phyloP scores from a whole-genome alignment of 257 asterid species.

The Solanum lycopersicoides region DNA sequence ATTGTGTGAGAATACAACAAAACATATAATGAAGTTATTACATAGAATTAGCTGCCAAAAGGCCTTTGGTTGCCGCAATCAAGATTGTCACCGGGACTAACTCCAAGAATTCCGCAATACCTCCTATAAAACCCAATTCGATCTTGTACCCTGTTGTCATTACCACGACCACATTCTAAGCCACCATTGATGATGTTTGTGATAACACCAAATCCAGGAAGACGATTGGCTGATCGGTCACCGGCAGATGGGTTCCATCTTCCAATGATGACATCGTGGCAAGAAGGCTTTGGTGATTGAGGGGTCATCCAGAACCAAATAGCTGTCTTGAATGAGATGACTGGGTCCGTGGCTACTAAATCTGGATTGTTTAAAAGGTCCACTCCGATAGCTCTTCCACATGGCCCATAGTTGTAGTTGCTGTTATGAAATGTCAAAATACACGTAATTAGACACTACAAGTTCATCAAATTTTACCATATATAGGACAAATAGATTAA shows the following conservation, averaged over 20 bases:
- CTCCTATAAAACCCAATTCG: constrained; percentile 22
- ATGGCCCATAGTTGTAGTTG: constrained; percentile 2
- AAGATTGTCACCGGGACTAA: constrained; percentile 12
- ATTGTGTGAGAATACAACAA: not conserved
- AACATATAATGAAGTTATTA: not conserved
- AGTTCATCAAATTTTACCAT: not conserved
- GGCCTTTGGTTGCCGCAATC: constrained; percentile 15
- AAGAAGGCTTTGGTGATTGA: constrained; percentile 20
- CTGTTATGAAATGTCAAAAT: not conserved
- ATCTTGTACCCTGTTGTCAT: not conserved
- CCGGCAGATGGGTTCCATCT: constrained; percentile 6
- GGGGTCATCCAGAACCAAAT: constrained; percentile 33
- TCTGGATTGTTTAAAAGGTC: constrained; percentile 19
- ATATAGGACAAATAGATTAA: not conserved
- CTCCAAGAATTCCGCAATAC: constrained; percentile 11
- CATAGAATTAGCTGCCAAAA: not conserved
- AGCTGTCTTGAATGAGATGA: constrained; percentile 17
- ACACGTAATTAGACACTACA: not conserved
- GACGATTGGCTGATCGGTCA: constrained; percentile 7
- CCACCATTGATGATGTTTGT: constrained; percentile 34
- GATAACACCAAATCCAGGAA: constrained; percentile 18
- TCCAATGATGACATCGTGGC: constrained; percentile 24
- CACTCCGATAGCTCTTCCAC: constrained; percentile 3
- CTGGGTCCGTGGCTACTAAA: constrained; percentile 8
- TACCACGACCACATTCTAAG: constrained; percentile 16